Evolutionary conservation across 352 stramenopile species (phyloP).

Genomic region (Phytopythium montanum): DNA sequence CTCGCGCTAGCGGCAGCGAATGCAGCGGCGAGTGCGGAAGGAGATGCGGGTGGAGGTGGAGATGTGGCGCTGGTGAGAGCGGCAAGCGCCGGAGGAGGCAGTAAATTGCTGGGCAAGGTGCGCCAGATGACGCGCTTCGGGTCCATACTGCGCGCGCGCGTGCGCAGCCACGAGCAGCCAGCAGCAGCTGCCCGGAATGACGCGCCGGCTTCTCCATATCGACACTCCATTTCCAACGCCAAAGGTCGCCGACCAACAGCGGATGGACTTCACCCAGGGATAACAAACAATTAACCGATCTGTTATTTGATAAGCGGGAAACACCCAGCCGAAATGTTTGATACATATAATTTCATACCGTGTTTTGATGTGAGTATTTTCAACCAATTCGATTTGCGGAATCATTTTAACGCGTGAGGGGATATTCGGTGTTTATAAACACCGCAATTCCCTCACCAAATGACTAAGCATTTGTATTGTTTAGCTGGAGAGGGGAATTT

Average conservation of each 20-base stretch:
- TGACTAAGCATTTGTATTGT: no score
- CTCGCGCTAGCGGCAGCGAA: neutral
- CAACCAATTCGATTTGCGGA: no score
- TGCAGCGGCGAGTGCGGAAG: neutral
- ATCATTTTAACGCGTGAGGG: no score
- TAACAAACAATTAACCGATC: neutral
- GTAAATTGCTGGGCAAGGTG: constrained; percentile 45
- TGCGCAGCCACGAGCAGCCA: constrained; percentile 8
- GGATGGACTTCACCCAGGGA: neutral
- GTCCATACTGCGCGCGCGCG: constrained; percentile 52
- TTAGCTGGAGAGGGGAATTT: no score
- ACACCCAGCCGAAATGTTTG: no score
- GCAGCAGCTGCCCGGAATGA: neutral
- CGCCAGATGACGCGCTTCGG: constrained; percentile 64
- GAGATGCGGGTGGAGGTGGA: neutral
- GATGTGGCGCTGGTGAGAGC: neutral
- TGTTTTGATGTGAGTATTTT: no score
- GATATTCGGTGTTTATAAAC: no score
- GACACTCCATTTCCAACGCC: neutral
- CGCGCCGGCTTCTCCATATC: neutral
- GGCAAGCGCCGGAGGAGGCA: constrained; percentile 7
- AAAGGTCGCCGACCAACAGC: neutral
- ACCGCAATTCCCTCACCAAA: no score
- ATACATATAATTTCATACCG: no score
- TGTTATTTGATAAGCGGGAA: no score